Percentiles rank a stretch among this genome's conserved stretches.
phyloP scores from a whole-genome alignment of 2,329 filamentous ascomycete genomes.

The Epichloe gansuensis region DNA sequence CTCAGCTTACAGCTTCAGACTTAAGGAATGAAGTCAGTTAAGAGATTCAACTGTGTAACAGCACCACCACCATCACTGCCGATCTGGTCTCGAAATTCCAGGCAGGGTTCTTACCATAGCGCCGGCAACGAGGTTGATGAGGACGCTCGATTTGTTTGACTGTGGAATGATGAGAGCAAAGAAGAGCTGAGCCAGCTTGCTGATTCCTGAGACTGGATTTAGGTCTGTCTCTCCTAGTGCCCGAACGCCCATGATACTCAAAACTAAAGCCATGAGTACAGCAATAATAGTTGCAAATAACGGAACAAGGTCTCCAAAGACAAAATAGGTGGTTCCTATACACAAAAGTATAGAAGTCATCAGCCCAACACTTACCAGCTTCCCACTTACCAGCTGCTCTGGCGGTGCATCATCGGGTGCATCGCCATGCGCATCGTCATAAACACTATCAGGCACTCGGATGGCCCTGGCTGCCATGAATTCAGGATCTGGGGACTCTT shows the following conservation, averaged over 20 bases:
- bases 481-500: background rate
- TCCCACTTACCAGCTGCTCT: conserved; percentile 65
- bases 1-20: conserved; percentile 26
- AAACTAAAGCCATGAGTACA: conserved; percentile 69
- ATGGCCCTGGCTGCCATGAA: background rate
- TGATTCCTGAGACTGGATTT: conserved; percentile 92
- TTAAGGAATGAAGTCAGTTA: conserved; percentile 13
- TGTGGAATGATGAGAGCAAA: conserved; percentile 83
- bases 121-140: conserved; percentile 89
- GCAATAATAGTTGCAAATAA: conserved; percentile 63
- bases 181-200: conserved; percentile 88
- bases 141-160: conserved; percentile 68
- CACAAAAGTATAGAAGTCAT: conserved; percentile 67
- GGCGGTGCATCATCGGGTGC: conserved; percentile 67
- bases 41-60: too few relatives aligned
- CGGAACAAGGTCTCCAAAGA: conserved; percentile 74
- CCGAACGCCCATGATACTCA: conserved; percentile 61
- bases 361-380: conserved; percentile 62
- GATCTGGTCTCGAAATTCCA: too few relatives aligned
- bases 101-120: conserved; percentile 43
- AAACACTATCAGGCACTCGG: background rate
- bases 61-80: too few relatives aligned
- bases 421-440: conserved; percentile 13
- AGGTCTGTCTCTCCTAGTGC: conserved; percentile 75
- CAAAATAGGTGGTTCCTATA: conserved; percentile 64